Base-by-base conservation (phyloP, 2,329 filamentous ascomycete genomes). In the Cryphonectria naterciae region DNA sequence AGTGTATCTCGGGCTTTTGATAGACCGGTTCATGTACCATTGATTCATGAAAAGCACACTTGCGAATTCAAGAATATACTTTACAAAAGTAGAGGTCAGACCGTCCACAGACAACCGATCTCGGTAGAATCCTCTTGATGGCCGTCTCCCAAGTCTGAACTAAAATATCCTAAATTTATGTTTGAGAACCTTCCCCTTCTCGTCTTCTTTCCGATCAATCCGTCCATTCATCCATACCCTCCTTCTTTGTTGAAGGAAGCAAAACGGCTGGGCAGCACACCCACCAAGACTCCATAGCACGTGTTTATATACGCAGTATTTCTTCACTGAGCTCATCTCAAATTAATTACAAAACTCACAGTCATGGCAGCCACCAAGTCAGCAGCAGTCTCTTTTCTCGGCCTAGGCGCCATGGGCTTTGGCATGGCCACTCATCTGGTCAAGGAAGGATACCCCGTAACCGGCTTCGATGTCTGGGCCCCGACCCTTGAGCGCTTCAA, bases 371-470 rank as follows among this genome's bases (percentile, higher is more conserved):
- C 77, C 65, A 25, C 74, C 8, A 84, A 83, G 72, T 79, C 79
- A 4, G 77, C 79, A 4, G 77, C 79, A 4, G 75, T 92, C 68
- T 87, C 88, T 74, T 93, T 93, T 80, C 90, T 92, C 74, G 92
- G 92, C 83, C 89, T 94, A 3, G 92, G 92, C 70, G 92, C 92
- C 80, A 94, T 94, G 92, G 92, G 92, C 77, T 92, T 93, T 79
- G 92, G 92, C 78, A 94, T 94, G 92, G 92, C 92, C 74, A 92
- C 88, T 72, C 87, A 93, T 77, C 87, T 94, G 62, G 83, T 93
- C 76, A 88, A 89, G 74, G 82, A 87, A 74, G 90, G 90, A 70
- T 92, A 91, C 79, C 72, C 82, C 37, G 91, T 94, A 35, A 90
- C 88, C 32, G 92, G 92, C 69, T 94, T 89, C 78, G 92, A 94